Evolutionary conservation across 768 basidiomycete species (phyloP).

Genomic region (Lyophyllum atratum): DNA sequence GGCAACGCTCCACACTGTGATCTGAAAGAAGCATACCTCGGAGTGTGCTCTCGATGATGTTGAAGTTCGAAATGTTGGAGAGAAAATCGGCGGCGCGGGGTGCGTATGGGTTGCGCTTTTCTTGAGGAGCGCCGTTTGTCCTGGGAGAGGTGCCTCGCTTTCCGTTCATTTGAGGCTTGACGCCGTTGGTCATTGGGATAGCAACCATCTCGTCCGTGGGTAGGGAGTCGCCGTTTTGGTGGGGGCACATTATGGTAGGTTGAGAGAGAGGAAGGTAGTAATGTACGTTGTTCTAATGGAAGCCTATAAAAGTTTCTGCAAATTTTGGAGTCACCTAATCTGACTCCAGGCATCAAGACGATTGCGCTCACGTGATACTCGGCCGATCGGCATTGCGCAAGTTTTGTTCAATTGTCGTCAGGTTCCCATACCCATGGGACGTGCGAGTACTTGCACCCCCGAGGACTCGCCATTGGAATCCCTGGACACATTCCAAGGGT

Average conservation of each 20-base stretch:
- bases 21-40: constrained; percentile 59
- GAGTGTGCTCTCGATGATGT: constrained; percentile 96
- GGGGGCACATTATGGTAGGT: constrained; percentile 60
- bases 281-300: constrained; percentile 7
- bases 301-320: constrained; percentile 17
- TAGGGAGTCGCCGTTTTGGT: constrained; percentile 50
- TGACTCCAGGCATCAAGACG: constrained; percentile 9
- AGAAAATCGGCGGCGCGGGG: constrained; percentile 91
- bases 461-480: too few species aligned
- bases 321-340: constrained; percentile 16
- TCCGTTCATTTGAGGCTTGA: constrained; percentile 34
- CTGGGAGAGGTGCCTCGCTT: constrained; percentile 44
- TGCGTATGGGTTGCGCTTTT: constrained; percentile 76
- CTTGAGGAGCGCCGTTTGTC: constrained; percentile 41
- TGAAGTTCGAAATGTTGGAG: constrained; percentile 91
- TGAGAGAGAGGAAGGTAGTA: constrained; percentile 10
- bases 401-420: constrained; percentile 2
- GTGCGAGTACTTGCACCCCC: too few species aligned
- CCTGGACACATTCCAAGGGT: too few species aligned
- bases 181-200: constrained; percentile 56
- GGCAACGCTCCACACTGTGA: background rate
- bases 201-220: constrained; percentile 70
- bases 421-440: background rate
- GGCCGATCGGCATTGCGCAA: constrained; percentile 6
- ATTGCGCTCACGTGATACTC: constrained; percentile 1